Evolutionary conservation across 768 basidiomycete species (phyloP).

Genomic region (Panaeolus papilionaceus): DNA sequence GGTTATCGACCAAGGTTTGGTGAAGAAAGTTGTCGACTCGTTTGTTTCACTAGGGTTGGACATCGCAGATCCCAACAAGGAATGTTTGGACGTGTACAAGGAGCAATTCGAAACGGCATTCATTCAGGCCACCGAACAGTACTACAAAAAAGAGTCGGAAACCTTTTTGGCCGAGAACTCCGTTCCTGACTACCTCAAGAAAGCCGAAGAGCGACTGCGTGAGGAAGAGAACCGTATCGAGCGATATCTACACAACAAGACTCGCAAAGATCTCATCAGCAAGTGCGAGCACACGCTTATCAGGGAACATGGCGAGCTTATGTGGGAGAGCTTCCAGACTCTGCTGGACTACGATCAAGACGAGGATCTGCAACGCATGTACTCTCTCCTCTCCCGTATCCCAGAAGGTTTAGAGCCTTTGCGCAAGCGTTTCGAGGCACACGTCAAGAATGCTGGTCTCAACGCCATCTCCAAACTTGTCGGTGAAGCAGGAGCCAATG

Average conservation of each 20-base stretch:
- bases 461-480: constrained; percentile 82
- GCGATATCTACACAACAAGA: constrained; percentile 90
- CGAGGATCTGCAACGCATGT: constrained; percentile 97
- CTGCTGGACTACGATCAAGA: constrained; percentile 95
- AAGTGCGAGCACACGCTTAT: constrained; percentile 96
- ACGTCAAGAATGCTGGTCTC: constrained; percentile 93
- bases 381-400: constrained; percentile 91
- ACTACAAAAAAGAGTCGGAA: constrained; percentile 94
- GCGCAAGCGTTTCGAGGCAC: constrained; percentile 92
- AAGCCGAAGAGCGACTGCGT: constrained; percentile 90
- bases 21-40: constrained; percentile 98
- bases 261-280: constrained; percentile 82
- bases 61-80: constrained; percentile 89
- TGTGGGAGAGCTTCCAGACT: constrained; percentile 97
- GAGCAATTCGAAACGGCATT: constrained; percentile 93
- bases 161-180: constrained; percentile 91
- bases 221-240: constrained; percentile 98
- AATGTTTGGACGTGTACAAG: constrained; percentile 94
- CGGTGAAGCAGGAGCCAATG: constrained; percentile 63
- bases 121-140: constrained; percentile 86
- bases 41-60: constrained; percentile 96
- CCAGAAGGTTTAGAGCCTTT: constrained; percentile 92
- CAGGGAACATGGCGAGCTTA: constrained; percentile 83
- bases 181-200: constrained; percentile 96
- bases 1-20: constrained; percentile 91